phyloP scores from a whole-genome alignment of 257 asterid genomes.

The Craterostigma plantagineum region DNA sequence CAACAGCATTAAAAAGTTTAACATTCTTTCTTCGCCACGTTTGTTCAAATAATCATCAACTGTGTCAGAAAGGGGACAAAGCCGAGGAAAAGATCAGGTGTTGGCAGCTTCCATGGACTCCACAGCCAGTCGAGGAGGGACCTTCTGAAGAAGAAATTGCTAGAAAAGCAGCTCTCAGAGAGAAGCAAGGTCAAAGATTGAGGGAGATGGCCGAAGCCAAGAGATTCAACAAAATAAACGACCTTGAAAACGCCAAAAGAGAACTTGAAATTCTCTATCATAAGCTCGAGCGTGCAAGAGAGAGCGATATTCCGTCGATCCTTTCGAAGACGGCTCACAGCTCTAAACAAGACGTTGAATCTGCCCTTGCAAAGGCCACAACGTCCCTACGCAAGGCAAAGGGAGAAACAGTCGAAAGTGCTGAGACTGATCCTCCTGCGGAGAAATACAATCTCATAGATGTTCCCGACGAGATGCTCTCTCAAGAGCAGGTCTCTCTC shows the following conservation, averaged over 20 bases:
- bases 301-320: conserved; percentile 35
- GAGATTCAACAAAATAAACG: conserved; percentile 70
- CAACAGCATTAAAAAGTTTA: conserved; percentile 5
- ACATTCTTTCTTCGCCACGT: background rate
- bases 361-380: conserved; percentile 51
- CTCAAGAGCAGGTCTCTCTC: conserved; percentile 69
- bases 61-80: conserved; percentile 53
- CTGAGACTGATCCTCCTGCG: conserved; percentile 43
- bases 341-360: conserved; percentile 64
- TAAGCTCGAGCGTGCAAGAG: conserved; percentile 41
- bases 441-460: conserved; percentile 63
- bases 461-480: conserved; percentile 64
- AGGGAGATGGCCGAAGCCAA: conserved; percentile 99
- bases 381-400: conserved; percentile 83
- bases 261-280: conserved; percentile 64
- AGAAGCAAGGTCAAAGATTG: conserved; percentile 94
- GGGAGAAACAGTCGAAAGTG: conserved; percentile 71
- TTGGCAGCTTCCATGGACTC: conserved; percentile 99
- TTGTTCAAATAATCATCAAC: conserved; percentile 6
- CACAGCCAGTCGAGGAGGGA: conserved; percentile 64
- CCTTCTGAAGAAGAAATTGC: conserved; percentile 99
- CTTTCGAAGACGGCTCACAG: conserved; percentile 40
- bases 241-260: conserved; percentile 72
- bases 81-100: conserved; percentile 70
- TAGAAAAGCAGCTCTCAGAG: conserved; percentile 89